A percentile compares a stretch with the other conserved stretches of the same genome.
These are phyloP conservation scores for Durotheca rogersii DNA, from an alignment of 495 filamentous ascomycete genomes.

Conservation along the genomic window DNA sequence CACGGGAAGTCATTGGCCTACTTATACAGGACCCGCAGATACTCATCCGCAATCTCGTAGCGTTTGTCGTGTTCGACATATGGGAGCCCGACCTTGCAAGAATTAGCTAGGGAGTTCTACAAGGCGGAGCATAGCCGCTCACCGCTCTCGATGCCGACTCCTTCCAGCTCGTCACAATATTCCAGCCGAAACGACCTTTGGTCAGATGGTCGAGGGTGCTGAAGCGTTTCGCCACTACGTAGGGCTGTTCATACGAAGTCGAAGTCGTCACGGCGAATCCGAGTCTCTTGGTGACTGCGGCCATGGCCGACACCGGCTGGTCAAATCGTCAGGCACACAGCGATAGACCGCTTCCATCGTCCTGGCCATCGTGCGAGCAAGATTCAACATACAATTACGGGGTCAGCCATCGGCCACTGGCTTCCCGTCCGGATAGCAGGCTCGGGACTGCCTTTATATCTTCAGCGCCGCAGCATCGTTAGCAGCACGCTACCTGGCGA, in stretches of 20 bases:
- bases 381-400: not conserved
- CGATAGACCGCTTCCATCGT: not conserved
- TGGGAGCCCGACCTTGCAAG: constrained; percentile 2
- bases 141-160: constrained; percentile 51
- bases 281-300: constrained; percentile 50
- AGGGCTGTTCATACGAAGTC: constrained; percentile 52
- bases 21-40: constrained; percentile 60
- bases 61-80: constrained; percentile 54
- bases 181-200: constrained; percentile 55
- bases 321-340: not conserved
- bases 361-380: not conserved
- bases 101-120: not conserved
- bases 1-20: not conserved
- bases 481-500: not conserved
- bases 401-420: not conserved
- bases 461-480: not conserved
- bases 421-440: not conserved
- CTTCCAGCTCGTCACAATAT: constrained; percentile 53
- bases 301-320: constrained; percentile 47
- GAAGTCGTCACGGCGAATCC: constrained; percentile 50
- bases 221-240: constrained; percentile 50
- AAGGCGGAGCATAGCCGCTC: constrained; percentile 39
- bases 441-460: not conserved
- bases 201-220: constrained; percentile 57
- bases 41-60: constrained; percentile 60